These are phyloP conservation scores for Aureobasidium lini DNA, from an alignment of 2,329 filamentous ascomycete species.

Conservation along the genomic window DNA sequence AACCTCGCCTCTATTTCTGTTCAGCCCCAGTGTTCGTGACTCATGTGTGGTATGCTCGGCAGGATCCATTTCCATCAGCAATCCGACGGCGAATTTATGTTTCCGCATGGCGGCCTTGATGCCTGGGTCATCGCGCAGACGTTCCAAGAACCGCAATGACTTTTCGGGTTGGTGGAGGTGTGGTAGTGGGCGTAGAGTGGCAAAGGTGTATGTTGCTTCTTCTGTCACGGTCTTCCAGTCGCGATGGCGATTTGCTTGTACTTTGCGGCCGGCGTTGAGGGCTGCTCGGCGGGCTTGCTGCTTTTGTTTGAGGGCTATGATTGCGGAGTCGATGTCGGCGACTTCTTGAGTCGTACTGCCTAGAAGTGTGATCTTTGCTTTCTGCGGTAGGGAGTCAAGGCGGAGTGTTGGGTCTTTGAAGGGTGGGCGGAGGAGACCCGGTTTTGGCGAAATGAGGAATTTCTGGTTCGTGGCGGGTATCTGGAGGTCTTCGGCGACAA, in stretches of 20 bases:
- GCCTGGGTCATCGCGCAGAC: slow-evolving; percentile 73
- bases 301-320: slow-evolving; percentile 44
- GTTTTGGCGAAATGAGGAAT: slow-evolving; percentile 56
- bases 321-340: slow-evolving; percentile 45
- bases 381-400: slow-evolving; percentile 44
- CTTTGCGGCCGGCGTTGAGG: slow-evolving; percentile 32
- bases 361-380: slow-evolving; percentile 56
- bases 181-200: slow-evolving; percentile 63
- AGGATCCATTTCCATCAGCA: slow-evolving; percentile 95
- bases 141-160: slow-evolving; percentile 63
- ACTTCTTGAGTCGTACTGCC: slow-evolving; percentile 56
- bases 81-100: slow-evolving; percentile 74
- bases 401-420: slow-evolving; percentile 52
- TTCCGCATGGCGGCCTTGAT: slow-evolving; percentile 76
- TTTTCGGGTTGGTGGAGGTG: slow-evolving; percentile 71
- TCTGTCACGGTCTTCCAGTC: slow-evolving; percentile 45
- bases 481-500: slow-evolving; percentile 49
- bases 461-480: slow-evolving; percentile 61
- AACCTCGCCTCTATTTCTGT: slow-evolving; percentile 78
- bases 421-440: slow-evolving; percentile 56
- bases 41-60: slow-evolving; percentile 73
- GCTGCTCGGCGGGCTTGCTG: slow-evolving; percentile 32
- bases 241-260: slow-evolving; percentile 27
- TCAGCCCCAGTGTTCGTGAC: slow-evolving; percentile 75
- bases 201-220: slow-evolving; percentile 72